Evolutionary conservation across 495 filamentous ascomycete genomes (phyloP), one percentile per base, ranked within the genome.

Genomic region (Corynascus novoguineensis): DNA sequence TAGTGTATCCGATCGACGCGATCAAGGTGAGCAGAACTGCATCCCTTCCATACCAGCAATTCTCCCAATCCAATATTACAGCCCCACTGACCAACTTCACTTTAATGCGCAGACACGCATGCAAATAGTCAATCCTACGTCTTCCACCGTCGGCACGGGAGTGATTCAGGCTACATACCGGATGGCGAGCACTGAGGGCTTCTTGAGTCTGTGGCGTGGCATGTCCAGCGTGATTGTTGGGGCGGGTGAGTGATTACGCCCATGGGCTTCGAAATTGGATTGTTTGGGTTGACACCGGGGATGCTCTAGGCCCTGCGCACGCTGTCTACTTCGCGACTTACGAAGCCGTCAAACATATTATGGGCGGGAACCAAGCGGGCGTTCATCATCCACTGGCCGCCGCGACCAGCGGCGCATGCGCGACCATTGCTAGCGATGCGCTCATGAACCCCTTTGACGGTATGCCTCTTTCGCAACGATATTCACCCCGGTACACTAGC

Each of bases 391-490:
- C 93, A 10, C 74, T 97, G 40, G 93, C 93, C 68, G 90, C 91
- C 62, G 92, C 92, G 35, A 81, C 87, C 50, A 95, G 90, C 68
- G 93, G 93, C 67, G 92, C 92, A 54, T 87, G 88, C 61, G 93
- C 93, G 50, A 97, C 93, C 0, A 96, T 97, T 66, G 89, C 90
- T 32, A 96, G 90, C 66, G 93, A 99, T 77, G 95, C 93, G 35
- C 78, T 99, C 48, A 99, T 99, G 93, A 99, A 97, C 70, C 93
- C 93, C 28, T 99, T 99, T 70, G 93, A 99, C 76, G 92, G 91
- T 96, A 78, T 68, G 81, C 68, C 27, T 42, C n/a, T n/a, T 44
- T 8, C 7, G 11, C 32, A 6, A 22, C 24, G 24, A 29, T 10
- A 8, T 31, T 24, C 10, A 12, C 10, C 27, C 17, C 44, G 31